Base-by-base conservation (phyloP, 1,284 basidiomycete genomes). In the Cryptococcus sp. region DNA sequence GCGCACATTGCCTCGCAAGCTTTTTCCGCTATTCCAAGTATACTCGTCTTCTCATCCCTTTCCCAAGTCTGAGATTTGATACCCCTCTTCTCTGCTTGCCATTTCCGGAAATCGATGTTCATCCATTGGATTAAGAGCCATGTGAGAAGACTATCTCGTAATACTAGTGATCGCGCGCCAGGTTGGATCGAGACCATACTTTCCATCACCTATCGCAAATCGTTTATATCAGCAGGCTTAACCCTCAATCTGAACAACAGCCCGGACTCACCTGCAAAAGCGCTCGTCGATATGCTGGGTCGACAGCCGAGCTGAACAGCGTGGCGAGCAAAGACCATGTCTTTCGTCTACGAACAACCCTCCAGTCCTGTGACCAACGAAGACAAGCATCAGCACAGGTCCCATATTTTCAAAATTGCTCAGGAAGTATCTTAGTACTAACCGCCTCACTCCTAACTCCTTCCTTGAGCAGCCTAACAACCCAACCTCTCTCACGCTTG, bases 291-390 rank as follows among this genome's bases (percentile, higher is more conserved):
- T 89, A 76, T 0, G 78, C 54, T 0, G 72, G 63, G 62, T 92
- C 89, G 0, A 79, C 73, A 40, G 80, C 78, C 5, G 84, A 83
- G 61, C 89, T 86, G 74, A 87, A 93, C 51, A 94, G 73, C 64
- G 89, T 91, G 0, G 89, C 87, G 3, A 96, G 77, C 29, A 95
- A 80, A 60, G 92, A 89, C 88, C 91, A 93, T 0, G 89, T 91
- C 72, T 93, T 89, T 29, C 93, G 79, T 46, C 91, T 81, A 67
- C 86, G 87, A 58, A 94, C 79, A 1, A 93, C 83, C 38, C 81
- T 82, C 91, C 93, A 95, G 67, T 96, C 93, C 54, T 84, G 82
- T 0, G 8, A 34, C 13, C 29, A 80, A 6, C 37, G 44, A n/a
- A 3, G 19, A 20, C 22, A 39, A 22, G n/a, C 22, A 39, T 25